Base-by-base conservation (phyloP, 352 stramenopile species). In the Phytophthora hibernalis region DNA sequence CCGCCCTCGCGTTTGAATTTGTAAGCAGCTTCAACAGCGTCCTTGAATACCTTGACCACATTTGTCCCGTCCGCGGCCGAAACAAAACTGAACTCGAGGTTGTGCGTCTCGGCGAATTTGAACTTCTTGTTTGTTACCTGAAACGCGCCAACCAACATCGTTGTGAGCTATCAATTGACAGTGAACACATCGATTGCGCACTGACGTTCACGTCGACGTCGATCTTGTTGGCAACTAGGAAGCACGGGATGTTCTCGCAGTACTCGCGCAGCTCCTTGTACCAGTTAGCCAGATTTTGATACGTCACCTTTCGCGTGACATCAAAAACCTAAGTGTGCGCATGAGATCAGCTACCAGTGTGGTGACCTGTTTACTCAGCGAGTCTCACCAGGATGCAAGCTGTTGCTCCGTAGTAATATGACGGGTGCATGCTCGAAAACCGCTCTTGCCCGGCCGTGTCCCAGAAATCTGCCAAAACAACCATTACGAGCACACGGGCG, bases 191-290 rank as follows among this genome's bases (percentile, higher is more conserved):
- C 3, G 33, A 40, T 40, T 40, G 33, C 33, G 15, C n/a, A 61
- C 72, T 55, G 61, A 96, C 90, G 31, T 90, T 89, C 65, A 98
- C 90, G 76, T 99, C 91, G 22, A 98, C 86, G 77, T 99, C 95
- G 50, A 98, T 98, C 73, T 99, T 99, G 82, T 99, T 99, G 31
- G 95, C 95, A n/a, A 98, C 93, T 12, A 98, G 65, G 49, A 98
- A 95, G 59, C 85, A 96, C 4, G 95, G 94, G 56, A 98, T 97
- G 55, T 74, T 92, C 50, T 97, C 89, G 73, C 92, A 98, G 74
- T 98, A 97, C 40, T 97, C 77, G 26, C 95, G 79, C 2, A 98
- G 74, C 71, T 99, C 96, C 53, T 94, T 85, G 76, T 95, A 95
- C 87, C 88, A 96, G 52, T 97, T 91, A 8, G 83, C 74, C 45